Conservation (phyloP, 352 stramenopile species). For the Globisporangium nodosum region DNA sequence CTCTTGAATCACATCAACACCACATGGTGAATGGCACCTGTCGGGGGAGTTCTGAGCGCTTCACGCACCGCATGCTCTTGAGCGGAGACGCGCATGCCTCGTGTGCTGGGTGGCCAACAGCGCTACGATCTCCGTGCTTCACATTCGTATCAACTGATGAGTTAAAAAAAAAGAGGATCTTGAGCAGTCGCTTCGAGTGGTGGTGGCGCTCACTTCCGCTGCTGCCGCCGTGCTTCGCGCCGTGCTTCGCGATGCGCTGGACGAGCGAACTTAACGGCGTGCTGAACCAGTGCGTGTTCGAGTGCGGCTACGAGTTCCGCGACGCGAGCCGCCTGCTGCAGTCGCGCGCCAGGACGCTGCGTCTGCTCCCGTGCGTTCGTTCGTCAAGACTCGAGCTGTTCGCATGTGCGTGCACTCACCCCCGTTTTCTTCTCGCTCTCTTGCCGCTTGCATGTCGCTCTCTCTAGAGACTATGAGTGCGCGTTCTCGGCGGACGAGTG, state of each 20-base stretch:
- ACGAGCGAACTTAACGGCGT: constrained; percentile 50
- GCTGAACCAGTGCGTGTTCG: constrained; percentile 76
- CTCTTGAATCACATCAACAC: too few species aligned
- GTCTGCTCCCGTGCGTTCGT: constrained; percentile 31
- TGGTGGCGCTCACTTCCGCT: not conserved
- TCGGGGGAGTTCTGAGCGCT: too few species aligned
- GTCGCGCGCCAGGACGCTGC: constrained; percentile 32
- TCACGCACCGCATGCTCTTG: too few species aligned
- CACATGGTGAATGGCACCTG: too few species aligned
- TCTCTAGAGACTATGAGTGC: constrained; percentile 16
- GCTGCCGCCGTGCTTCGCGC: not conserved
- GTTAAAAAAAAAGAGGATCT: too few species aligned
- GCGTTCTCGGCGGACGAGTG: constrained; percentile 38
- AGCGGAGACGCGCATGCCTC: too few species aligned
- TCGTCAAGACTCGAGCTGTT: not conserved
- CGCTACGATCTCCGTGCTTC: too few species aligned
- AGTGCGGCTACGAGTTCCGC: constrained; percentile 66
- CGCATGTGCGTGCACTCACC: constrained; percentile 3
- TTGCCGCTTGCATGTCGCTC: too few species aligned
- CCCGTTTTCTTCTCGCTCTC: not conserved
- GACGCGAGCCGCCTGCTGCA: constrained; percentile 30
- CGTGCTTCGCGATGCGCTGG: constrained; percentile 42
- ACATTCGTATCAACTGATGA: too few species aligned
- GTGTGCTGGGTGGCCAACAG: too few species aligned
- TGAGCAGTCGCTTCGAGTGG: too few species aligned